A percentile compares a stretch with the other conserved stretches of the same genome.
Evolutionary conservation across 306 rosid genomes (phyloP).

Genomic region (Biancaea sappan): DNA sequence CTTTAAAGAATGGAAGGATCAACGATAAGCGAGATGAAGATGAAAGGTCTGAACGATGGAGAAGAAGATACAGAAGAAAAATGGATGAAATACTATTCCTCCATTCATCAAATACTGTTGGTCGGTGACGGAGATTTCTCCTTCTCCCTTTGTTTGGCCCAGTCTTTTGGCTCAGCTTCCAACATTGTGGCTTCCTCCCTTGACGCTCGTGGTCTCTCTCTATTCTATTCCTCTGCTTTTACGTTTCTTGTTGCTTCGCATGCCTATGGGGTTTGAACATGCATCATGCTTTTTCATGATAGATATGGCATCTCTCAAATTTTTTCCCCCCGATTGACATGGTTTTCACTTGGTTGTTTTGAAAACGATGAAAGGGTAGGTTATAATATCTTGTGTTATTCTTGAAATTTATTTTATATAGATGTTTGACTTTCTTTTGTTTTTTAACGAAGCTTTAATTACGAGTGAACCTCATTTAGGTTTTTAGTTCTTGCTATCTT

Average conservation of each 20-base stretch:
- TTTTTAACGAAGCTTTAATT: neutral
- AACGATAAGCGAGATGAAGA: neutral
- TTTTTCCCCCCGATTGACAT: no score
- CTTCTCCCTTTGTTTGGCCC: conserved; percentile 49
- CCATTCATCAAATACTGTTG: conserved; percentile 51
- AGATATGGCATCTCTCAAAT: no score
- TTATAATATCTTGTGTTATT: no score
- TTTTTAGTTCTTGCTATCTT: neutral
- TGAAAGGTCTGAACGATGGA: no score
- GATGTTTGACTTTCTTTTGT: conserved; percentile 22
- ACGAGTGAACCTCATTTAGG: neutral
- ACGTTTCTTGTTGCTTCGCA: no score
- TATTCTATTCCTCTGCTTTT: neutral
- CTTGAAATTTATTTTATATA: no score
- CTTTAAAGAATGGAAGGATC: no score
- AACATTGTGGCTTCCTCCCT: conserved; percentile 54
- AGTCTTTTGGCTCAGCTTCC: conserved; percentile 46
- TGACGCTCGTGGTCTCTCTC: conserved; percentile 37
- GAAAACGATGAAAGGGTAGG: no score
- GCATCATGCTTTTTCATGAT: neutral
- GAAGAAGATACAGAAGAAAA: conserved; percentile 22
- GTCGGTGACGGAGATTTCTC: conserved; percentile 77
- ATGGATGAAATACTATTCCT: conserved; percentile 48
- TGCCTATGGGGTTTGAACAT: neutral
- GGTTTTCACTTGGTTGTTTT: no score